Base-by-base conservation (phyloP, 352 stramenopile species). In the Globisporangium splendens region DNA sequence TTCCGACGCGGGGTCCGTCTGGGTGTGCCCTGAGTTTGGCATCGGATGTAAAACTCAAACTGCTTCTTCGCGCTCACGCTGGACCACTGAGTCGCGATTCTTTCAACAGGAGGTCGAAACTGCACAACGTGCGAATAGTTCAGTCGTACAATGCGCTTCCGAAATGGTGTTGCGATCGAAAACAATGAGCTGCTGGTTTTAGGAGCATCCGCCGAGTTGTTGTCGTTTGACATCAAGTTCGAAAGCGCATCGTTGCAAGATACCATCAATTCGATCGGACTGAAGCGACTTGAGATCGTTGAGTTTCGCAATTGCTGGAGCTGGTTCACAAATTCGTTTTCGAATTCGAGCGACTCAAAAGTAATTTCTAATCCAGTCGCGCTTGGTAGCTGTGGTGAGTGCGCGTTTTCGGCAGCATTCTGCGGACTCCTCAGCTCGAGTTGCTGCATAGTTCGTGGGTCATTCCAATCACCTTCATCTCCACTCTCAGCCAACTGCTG, bases 261-360 rank as follows among this genome's bases (percentile, higher is more conserved):
- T 20, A 86, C 70, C 0, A 59, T 50, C n/a, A 88, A 68, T 28
- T 85, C 50, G 15, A 86, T 70, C 1, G 78, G 75, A 47, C 64
- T 73, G 47, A 79, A 85, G 15, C 78, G 69, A 43, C 71, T 85
- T 3, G 72, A 80, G 8, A 77, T 59, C 10, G 74, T 73, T 0
- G 70, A 68, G 61, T 88, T 73, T 12, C 76, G 73, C 20, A 85
- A 62, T 47, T 75, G 63, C 7, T 69, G 75, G 6, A 89, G 63
- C 46, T 68, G 57, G 0, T 72, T 56, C 4, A 85, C 69, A 21
- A 83, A 75, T 13, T 61, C 49, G 15, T 21, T 57, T 6, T 75
- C 56, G 17, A 86, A 61, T 48, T 80, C 73, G 46, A 88, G 48
- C 3, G 66, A 65, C 24, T 86, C 69, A 35, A 85, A 81, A 2